These are phyloP conservation scores for Venturia effusa DNA, from an alignment of 2,329 filamentous ascomycete genomes.

Conservation along the genomic window DNA sequence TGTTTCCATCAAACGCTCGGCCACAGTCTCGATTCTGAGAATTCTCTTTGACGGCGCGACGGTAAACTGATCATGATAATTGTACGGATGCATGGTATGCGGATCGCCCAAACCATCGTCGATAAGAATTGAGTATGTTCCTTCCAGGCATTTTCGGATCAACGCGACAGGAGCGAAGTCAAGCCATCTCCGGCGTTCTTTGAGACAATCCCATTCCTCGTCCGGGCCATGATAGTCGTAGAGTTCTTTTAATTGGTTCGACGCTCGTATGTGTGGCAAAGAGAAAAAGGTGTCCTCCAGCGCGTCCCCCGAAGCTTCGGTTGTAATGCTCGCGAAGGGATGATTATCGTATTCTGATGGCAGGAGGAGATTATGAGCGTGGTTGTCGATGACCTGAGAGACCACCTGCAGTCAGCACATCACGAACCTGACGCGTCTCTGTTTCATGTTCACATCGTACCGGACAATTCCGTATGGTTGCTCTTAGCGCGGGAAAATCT, in stretches of 20 bases:
- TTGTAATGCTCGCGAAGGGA: slow-evolving; percentile 53
- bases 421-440: background rate
- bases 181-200: slow-evolving; percentile 29
- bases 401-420: no score
- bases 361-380: slow-evolving; percentile 58
- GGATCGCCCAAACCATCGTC: slow-evolving; percentile 59
- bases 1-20: slow-evolving; percentile 49
- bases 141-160: slow-evolving; percentile 53
- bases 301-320: slow-evolving; percentile 61
- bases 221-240: slow-evolving; percentile 44
- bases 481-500: slow-evolving; percentile 3
- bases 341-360: slow-evolving; percentile 37
- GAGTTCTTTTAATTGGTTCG: slow-evolving; percentile 54
- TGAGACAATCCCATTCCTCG: slow-evolving; percentile 50
- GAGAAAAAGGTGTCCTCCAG: slow-evolving; percentile 50
- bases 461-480: background rate
- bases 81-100: slow-evolving; percentile 44
- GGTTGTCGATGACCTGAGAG: slow-evolving; percentile 53
- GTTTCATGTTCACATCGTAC: background rate
- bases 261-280: slow-evolving; percentile 59
- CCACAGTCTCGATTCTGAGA: slow-evolving; percentile 65
- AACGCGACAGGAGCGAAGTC: slow-evolving; percentile 41
- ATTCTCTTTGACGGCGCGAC: slow-evolving; percentile 58
- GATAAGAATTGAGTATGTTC: slow-evolving; percentile 64
- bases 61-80: slow-evolving; percentile 57